Conservation (phyloP, 129 eudicot genomes). For the Artemisia argyi region DNA sequence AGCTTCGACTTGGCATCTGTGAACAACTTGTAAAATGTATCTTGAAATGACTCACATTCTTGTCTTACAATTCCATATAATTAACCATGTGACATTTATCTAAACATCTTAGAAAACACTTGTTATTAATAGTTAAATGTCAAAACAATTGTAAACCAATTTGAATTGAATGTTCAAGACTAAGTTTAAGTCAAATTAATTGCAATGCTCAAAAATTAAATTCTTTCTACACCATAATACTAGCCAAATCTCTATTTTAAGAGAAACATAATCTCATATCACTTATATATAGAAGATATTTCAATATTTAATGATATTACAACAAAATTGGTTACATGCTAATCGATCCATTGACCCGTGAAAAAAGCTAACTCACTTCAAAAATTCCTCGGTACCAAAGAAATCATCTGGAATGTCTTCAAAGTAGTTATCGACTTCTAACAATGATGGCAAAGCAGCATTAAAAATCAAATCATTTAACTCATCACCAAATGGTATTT, state of each 20-base stretch:
- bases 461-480: conserved; percentile 29
- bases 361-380: not conserved
- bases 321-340: conserved; percentile 14
- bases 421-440: conserved; percentile 51
- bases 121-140: too few relatives aligned
- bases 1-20: too few relatives aligned
- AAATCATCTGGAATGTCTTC: conserved; percentile 32
- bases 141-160: too few relatives aligned
- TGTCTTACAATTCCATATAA: too few relatives aligned
- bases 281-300: not conserved
- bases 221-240: not conserved
- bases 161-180: too few relatives aligned
- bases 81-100: too few relatives aligned
- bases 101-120: too few relatives aligned
- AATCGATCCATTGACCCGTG: not conserved
- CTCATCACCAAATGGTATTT: not conserved
- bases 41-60: too few relatives aligned
- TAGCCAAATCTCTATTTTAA: not conserved
- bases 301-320: not conserved
- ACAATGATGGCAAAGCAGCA: conserved; percentile 16
- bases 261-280: not conserved
- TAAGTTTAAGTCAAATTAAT: too few relatives aligned
- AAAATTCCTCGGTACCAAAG: conserved; percentile 14
- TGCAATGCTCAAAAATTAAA: too few relatives aligned
- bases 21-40: too few relatives aligned